These are phyloP conservation scores for Lichtheimia ornata DNA, from an alignment of 371 early-diverging fungal species.

Conservation along the genomic window DNA sequence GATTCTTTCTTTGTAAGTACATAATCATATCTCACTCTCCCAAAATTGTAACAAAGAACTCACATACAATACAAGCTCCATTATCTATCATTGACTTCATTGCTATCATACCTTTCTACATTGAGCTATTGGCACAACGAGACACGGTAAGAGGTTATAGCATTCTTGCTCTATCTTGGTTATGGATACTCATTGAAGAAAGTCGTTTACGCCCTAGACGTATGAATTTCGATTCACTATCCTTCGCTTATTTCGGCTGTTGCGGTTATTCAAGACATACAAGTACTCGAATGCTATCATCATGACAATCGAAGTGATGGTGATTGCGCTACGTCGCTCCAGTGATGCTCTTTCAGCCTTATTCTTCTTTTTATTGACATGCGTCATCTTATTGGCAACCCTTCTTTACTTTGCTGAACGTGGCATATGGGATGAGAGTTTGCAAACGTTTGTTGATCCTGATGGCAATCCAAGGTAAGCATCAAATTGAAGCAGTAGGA, in stretches of 20 bases:
- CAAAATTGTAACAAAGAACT: background rate
- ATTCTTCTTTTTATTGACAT: slow-evolving; percentile 77
- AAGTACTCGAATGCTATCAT: slow-evolving; percentile 73
- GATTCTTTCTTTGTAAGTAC: slow-evolving; percentile 43
- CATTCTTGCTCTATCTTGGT: background rate
- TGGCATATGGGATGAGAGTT: slow-evolving; percentile 76
- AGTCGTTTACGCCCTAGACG: slow-evolving; percentile 38
- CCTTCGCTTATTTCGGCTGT: slow-evolving; percentile 75
- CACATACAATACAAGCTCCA: slow-evolving; percentile 49
- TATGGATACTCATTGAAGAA: background rate
- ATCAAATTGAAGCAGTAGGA: background rate
- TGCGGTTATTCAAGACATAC: slow-evolving; percentile 83
- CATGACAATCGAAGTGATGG: slow-evolving; percentile 86
- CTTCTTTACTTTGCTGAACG: slow-evolving; percentile 87
- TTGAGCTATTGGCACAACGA: slow-evolving; percentile 68
- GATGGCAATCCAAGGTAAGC: slow-evolving; percentile 62
- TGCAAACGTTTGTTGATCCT: slow-evolving; percentile 68
- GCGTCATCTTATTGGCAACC: slow-evolving; percentile 74
- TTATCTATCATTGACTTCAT: slow-evolving; percentile 79
- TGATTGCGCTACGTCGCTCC: slow-evolving; percentile 78
- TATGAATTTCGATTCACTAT: slow-evolving; percentile 87
- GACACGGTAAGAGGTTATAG: slow-evolving; percentile 60
- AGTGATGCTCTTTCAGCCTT: slow-evolving; percentile 79
- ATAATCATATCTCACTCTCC: background rate
- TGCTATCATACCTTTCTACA: slow-evolving; percentile 81